Evolutionary conservation across 768 basidiomycete species (phyloP), one percentile per base, ranked within the genome.

Genomic region (Leccinum pellstonianum): DNA sequence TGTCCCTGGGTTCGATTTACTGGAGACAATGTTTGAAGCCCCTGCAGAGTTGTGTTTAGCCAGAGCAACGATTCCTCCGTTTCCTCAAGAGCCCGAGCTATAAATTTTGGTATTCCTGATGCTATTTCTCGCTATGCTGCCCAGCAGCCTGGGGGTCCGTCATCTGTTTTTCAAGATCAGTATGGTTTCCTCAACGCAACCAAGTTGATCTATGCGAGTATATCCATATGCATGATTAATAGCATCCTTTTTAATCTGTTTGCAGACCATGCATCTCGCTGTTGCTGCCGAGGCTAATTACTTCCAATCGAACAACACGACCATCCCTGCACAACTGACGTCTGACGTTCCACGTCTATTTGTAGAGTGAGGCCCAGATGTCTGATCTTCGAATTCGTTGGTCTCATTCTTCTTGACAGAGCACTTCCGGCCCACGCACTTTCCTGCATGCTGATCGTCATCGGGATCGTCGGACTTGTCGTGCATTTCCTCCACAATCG

Each of bases 241-340:
- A 1, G 17, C 3, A 41, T 10, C 15, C 2, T 25, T 58, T 31
- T 43, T 51, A 25, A 66, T 15, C 1, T 15, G 25, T 51, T 17
- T 57, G 70, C 55, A 83, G 88, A 85, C 81, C 0, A 81, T 79
- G 58, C 80, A 88, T 68, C 80, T 90, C 12, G 74, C 86, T 4
- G 60, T 86, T 4, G 73, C 80, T 8, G 86, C 87, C 0, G 81
- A 81, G 64, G 76, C 79, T 1, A 77, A 82, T n/a, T 90, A 86
- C 65, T 90, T 88, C 63, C 67, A 85, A 7, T 57, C 70, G 2
- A 57, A 66, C 6, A 79, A 82, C 56, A 54, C 61, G 5, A 74
- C 77, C 0, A 61, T 84, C 6, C 56, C 71, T 14, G 81, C 81
- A 7, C 58, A 68, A 31, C 62, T 83, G 46, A 78, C 74, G 3